Evolutionary conservation across 1,139 yeast genomes (phyloP).

Genomic region (Hansenula lynferdii): DNA sequence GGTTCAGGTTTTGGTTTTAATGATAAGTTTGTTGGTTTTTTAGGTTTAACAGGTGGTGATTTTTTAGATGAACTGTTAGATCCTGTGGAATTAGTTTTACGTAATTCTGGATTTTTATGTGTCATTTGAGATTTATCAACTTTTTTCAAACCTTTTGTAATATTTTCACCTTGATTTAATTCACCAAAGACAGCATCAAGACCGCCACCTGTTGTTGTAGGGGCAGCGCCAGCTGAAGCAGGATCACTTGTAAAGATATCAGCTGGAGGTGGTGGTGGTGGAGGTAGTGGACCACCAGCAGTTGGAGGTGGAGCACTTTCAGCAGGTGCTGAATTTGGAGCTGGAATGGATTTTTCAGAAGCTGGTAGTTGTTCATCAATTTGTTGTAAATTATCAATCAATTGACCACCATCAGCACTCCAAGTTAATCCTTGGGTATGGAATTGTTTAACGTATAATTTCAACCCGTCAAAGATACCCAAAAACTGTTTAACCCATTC

Average conservation of each 20-base stretch:
- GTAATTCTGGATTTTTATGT: constrained; percentile 84
- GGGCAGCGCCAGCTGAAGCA: constrained; percentile 24
- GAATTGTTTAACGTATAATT: constrained; percentile 65
- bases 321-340: constrained; percentile 28
- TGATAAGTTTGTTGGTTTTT: constrained; percentile 64
- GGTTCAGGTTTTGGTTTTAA: constrained; percentile 59
- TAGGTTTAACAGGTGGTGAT: constrained; percentile 48
- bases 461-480: constrained; percentile 62
- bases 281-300: constrained; percentile 32
- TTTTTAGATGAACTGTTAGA: constrained; percentile 36
- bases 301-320: constrained; percentile 29
- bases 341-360: constrained; percentile 24
- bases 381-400: constrained; percentile 40
- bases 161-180: constrained; percentile 75
- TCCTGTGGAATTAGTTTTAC: constrained; percentile 32
- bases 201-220: constrained; percentile 56
- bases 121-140: constrained; percentile 94
- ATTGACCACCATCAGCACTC: constrained; percentile 53
- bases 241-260: constrained; percentile 48
- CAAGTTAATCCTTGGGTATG: constrained; percentile 83
- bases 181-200: constrained; percentile 91
- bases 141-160: constrained; percentile 83
- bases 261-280: constrained; percentile 81
- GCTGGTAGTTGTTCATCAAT: constrained; percentile 18
- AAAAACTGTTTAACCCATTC: constrained; percentile 77